These are phyloP conservation scores for Teunomyces atbi DNA, from an alignment of 805 yeast species.

Conservation along the genomic window DNA sequence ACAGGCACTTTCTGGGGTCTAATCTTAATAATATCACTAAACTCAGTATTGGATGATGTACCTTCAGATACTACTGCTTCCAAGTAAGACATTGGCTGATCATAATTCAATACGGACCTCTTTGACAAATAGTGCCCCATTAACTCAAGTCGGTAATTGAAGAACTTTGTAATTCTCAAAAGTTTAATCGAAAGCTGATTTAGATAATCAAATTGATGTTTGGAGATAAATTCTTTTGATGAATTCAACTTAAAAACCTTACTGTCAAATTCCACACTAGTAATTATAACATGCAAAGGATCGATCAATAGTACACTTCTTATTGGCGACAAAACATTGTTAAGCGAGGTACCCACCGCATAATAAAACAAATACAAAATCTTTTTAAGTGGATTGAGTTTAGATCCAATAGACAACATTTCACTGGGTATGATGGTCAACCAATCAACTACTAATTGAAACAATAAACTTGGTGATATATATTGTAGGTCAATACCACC, in stretches of 20 bases:
- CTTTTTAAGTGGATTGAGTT: constrained; percentile 28
- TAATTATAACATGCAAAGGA: constrained; percentile 30
- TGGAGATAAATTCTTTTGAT: background rate
- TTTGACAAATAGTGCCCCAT: constrained; percentile 24
- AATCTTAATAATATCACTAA: constrained; percentile 16
- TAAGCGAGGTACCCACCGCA: constrained; percentile 34
- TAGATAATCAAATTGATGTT: constrained; percentile 21
- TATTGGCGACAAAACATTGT: constrained; percentile 33
- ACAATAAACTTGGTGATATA: constrained; percentile 29
- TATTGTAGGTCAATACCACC: constrained; percentile 17
- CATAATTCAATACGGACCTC: constrained; percentile 16
- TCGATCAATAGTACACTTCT: constrained; percentile 35
- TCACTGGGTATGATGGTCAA: constrained; percentile 34
- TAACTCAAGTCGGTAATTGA: constrained; percentile 27
- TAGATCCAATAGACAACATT: constrained; percentile 25
- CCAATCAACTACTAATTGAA: constrained; percentile 36
- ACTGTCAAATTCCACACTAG: constrained; percentile 29
- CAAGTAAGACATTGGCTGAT: constrained; percentile 10
- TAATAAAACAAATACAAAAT: constrained; percentile 33
- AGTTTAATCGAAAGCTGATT: constrained; percentile 23
- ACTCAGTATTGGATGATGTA: constrained; percentile 6
- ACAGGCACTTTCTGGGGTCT: constrained; percentile 16
- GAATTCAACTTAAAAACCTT: constrained; percentile 16
- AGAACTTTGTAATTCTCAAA: constrained; percentile 31
- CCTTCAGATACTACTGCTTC: constrained; percentile 8